Base-by-base conservation (phyloP, 441 rosid genomes). In the Theobroma grandiflorum region DNA sequence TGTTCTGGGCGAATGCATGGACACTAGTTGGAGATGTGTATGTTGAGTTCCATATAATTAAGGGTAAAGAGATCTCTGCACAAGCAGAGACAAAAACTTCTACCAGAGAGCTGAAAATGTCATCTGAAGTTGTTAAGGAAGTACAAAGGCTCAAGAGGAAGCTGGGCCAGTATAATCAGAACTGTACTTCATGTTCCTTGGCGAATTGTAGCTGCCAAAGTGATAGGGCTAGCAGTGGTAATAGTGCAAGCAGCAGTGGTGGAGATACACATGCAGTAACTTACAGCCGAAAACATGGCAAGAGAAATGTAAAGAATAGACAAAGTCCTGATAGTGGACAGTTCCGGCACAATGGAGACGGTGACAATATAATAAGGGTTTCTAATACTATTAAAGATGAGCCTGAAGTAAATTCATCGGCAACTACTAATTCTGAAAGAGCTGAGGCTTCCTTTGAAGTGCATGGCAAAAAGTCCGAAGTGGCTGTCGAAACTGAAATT, bases 1-100 rank as follows among this genome's bases (percentile, higher is more conserved):
- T 93, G 77, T 96, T 96, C 72, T 96, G 99, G 99, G 92, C 97
- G 20, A 94, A 91, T 87, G 98, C 93, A 18, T 96, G 99, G 99
- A 90, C 88, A 22, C 88, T 96, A 68, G 98, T 96, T 78, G 99
- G 94, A 42, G 99, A 96, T 86, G 89, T 96, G 73, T 89, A 94
- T 80, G 94, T 94, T 67, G 89, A 90, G 88, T 90, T 90, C 77
- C 97, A 94, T 86, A 33, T 79, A 53, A 80, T 87, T 69, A 87
- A 88, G 83, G 93, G 91, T 72, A 86, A 89, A 82, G 95, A 88
- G 82, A 80, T 86, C 67, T 82, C 88, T 37, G 69, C 65, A 77
- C 88, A 83, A 85, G 64, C 85, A 68, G 88, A 87, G 76, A 83
- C 50, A 40, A 88, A 84, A 58, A 77, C 88, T 78, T 81, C 88